Conservation (phyloP, 208 protist genomes). For the Willaertia magna region DNA sequence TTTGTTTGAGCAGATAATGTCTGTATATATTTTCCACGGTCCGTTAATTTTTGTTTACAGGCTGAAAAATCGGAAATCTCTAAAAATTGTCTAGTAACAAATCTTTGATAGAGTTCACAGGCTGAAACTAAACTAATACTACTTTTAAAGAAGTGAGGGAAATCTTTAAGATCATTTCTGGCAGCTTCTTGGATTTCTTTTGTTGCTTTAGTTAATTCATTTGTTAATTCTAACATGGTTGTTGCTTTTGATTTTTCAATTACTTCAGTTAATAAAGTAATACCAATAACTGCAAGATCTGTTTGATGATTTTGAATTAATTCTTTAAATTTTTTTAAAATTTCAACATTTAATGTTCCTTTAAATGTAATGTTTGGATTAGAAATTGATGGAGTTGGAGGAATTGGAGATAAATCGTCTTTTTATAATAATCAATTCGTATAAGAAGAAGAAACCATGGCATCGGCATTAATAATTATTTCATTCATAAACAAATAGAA, state of each 20-base stretch:
- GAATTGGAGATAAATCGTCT: no score
- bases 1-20: background rate
- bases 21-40: background rate
- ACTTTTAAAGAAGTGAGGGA: background rate
- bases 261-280: background rate
- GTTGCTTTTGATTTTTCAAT: background rate
- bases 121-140: background rate
- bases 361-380: no score
- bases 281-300: background rate
- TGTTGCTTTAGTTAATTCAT: background rate
- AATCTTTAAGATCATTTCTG: background rate
- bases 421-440: no score
- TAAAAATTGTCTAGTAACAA: conserved; percentile 5
- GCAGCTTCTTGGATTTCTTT: background rate
- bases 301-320: background rate
- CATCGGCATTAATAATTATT: no score
- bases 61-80: background rate
- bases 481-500: no score
- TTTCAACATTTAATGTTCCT: background rate
- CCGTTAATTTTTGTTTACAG: background rate
- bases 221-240: background rate
- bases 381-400: no score
- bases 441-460: no score
- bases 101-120: background rate
- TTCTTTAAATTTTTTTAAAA: background rate